These are phyloP conservation scores for Oryza longistaminata DNA, from an alignment of 176 grass and related monocot genomes.

Conservation along the genomic window DNA sequence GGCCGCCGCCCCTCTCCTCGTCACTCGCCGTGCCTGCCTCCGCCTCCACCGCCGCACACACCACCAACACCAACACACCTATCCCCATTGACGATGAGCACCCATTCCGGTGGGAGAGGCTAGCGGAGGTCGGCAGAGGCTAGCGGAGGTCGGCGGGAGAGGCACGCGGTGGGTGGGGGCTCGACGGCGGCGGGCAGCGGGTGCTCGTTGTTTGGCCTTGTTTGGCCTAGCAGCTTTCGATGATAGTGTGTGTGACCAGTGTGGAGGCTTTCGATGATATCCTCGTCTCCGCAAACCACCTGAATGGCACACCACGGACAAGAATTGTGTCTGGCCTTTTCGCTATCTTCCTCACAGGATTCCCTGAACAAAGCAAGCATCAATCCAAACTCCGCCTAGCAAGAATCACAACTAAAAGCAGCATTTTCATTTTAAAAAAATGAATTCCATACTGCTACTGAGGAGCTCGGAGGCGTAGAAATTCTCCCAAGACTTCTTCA, in stretches of 20 bases:
- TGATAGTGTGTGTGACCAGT: constrained; percentile 83
- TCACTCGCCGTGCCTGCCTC: no score
- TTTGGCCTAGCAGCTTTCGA: no score
- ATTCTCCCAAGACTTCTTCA: constrained; percentile 93
- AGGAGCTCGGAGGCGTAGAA: constrained; percentile 72
- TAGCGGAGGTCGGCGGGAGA: no score
- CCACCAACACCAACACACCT: no score
- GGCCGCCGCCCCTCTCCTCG: no score
- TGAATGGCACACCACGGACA: constrained; percentile 74
- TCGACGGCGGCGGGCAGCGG: no score
- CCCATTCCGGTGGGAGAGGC: no score
- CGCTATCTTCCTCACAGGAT: constrained; percentile 52
- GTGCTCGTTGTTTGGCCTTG: no score
- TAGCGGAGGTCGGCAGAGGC: no score
- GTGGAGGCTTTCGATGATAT: constrained; percentile 78
- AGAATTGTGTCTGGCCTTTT: constrained; percentile 73
- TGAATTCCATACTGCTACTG: constrained; percentile 52
- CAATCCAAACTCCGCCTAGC: constrained; percentile 28
- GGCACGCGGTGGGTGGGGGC: no score
- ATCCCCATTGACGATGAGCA: no score
- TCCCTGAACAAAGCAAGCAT: constrained; percentile 58
- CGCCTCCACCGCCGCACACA: no score
- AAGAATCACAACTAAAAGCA: constrained; percentile 14
- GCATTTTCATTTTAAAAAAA: not conserved
- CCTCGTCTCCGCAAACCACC: constrained; percentile 89